Percentiles rank a stretch among this genome's conserved stretches.
phyloP scores from a whole-genome alignment of 1,139 yeast genomes.

The Chernovozyma sophiae-reginae region DNA sequence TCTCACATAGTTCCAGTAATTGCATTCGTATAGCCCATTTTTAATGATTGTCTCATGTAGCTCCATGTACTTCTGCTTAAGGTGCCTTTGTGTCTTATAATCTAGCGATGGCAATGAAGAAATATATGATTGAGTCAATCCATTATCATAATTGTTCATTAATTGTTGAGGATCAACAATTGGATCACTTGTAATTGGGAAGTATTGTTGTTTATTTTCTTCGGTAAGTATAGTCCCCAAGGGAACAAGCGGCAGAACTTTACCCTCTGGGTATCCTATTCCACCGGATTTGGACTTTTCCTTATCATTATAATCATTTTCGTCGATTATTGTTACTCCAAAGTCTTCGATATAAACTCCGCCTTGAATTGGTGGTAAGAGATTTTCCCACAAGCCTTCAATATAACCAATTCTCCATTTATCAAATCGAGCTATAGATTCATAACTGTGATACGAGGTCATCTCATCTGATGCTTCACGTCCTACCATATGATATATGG shows the following conservation, averaged over 20 bases:
- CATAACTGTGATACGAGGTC: conserved; percentile 72
- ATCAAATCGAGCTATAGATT: conserved; percentile 46
- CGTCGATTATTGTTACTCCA: conserved; percentile 1
- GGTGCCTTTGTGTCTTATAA: conserved; percentile 54
- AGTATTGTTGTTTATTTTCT: conserved; percentile 31
- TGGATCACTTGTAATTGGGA: conserved; percentile 30
- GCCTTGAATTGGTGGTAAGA: conserved; percentile 88
- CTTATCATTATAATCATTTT: neutral
- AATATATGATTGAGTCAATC: conserved; percentile 51
- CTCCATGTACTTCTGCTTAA: conserved; percentile 55
- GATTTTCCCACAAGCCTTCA: conserved; percentile 62
- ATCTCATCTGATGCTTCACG: conserved; percentile 90
- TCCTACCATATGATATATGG: conserved; percentile 80
- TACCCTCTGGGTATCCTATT: conserved; percentile 35
- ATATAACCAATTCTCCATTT: conserved; percentile 63
- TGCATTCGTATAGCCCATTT: conserved; percentile 66
- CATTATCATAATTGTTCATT: conserved; percentile 57
- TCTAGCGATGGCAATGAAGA: conserved; percentile 60
- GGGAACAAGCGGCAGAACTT: conserved; percentile 48
- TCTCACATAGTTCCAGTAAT: conserved; percentile 64
- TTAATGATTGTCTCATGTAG: conserved; percentile 55
- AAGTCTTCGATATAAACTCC: conserved; percentile 41
- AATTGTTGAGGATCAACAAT: conserved; percentile 53
- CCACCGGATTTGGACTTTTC: conserved; percentile 8
- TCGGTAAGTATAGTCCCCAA: conserved; percentile 39